A percentile compares a stretch with the other conserved stretches of the same genome.
These are phyloP conservation scores for Immersiella caudata DNA, from an alignment of 495 filamentous ascomycete species.

Conservation along the genomic window DNA sequence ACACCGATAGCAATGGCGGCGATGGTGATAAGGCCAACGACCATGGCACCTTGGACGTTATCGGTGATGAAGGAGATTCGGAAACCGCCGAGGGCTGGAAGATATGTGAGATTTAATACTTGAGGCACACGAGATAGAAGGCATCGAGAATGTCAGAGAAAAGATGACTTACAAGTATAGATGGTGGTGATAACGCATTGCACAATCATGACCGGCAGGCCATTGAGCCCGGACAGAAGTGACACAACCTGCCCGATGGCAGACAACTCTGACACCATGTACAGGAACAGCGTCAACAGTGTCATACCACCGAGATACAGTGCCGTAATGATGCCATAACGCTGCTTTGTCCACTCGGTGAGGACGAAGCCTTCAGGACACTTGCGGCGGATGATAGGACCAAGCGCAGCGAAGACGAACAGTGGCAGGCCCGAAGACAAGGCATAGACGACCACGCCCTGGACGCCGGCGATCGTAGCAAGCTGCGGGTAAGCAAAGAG, in stretches of 20 bases:
- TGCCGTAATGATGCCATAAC: slow-evolving; percentile 66
- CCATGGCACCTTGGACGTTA: slow-evolving; percentile 75
- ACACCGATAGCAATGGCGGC: slow-evolving; percentile 72
- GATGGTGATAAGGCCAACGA: slow-evolving; percentile 66
- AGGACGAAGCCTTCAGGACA: slow-evolving; percentile 77
- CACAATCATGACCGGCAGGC: slow-evolving; percentile 72
- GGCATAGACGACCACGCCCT: slow-evolving; percentile 73
- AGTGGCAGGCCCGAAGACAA: slow-evolving; percentile 68
- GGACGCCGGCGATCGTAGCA: slow-evolving; percentile 75
- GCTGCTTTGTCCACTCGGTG: slow-evolving; percentile 76
- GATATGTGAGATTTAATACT: slow-evolving; percentile 20
- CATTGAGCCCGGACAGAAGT: slow-evolving; percentile 70
- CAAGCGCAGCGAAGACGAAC: slow-evolving; percentile 66
- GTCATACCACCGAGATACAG: slow-evolving; percentile 71
- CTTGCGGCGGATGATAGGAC: slow-evolving; percentile 72
- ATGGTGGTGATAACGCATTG: slow-evolving; percentile 72
- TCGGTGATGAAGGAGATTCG: slow-evolving; percentile 77
- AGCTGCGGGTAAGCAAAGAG: slow-evolving; percentile 77
- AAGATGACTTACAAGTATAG: slow-evolving; percentile 68
- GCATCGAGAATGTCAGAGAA: slow-evolving; percentile 1
- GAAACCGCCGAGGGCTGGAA: slow-evolving; percentile 71
- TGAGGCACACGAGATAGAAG: no score
- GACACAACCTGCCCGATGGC: slow-evolving; percentile 72
- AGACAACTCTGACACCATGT: slow-evolving; percentile 80
- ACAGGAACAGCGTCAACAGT: slow-evolving; percentile 75